Conservation (phyloP, 2,329 filamentous ascomycete species). For the Hypoxylon sp. region DNA sequence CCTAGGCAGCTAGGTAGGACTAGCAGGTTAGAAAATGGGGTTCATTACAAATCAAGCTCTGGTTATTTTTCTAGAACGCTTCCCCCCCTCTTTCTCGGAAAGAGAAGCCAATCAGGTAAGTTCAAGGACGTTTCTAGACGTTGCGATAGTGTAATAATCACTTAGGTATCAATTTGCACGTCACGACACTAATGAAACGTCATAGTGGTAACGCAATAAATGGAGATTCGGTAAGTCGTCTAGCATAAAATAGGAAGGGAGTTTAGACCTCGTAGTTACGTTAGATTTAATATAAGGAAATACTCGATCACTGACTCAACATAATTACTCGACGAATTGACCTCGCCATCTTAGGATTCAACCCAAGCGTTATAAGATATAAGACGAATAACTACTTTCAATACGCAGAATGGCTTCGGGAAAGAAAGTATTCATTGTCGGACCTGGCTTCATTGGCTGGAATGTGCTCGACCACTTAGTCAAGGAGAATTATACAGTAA, state of each 20-base stretch:
- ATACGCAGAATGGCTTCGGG: conserved; percentile 43
- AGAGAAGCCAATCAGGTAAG: neutral
- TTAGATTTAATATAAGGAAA: neutral
- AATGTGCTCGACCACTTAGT: conserved; percentile 62
- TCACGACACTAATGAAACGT: neutral
- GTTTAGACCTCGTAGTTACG: neutral
- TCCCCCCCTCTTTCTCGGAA: neutral
- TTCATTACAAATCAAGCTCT: conserved; percentile 8
- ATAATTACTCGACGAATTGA: neutral
- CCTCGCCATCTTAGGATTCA: neutral
- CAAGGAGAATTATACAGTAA: conserved; percentile 60
- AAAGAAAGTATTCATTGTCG: conserved; percentile 60
- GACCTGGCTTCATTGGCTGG: conserved; percentile 64
- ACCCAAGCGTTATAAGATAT: neutral
- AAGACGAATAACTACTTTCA: neutral
- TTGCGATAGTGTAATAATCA: neutral
- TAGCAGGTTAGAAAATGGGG: neutral
- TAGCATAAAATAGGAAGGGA: neutral
- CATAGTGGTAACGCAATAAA: neutral
- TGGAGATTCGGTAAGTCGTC: neutral
- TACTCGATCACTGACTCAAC: neutral
- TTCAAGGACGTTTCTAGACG: neutral
- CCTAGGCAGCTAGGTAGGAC: neutral
- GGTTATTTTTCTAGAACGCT: neutral
- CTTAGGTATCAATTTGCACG: neutral